phyloP scores from a whole-genome alignment of 148 eudicot species.

The Rhododendron vialii region DNA sequence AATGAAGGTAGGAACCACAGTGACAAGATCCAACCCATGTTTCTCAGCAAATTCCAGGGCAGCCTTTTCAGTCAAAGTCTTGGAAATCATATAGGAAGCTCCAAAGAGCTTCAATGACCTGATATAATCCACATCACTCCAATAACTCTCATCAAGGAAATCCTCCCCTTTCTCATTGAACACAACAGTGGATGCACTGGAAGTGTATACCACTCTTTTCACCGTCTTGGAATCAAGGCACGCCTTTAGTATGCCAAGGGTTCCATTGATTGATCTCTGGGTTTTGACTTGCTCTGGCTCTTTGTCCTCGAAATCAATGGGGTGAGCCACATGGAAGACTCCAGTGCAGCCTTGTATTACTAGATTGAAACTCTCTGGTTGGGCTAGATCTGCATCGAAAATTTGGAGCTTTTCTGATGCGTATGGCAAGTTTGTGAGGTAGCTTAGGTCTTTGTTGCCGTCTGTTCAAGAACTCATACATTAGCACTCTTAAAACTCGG shows the following conservation, averaged over 20 bases:
- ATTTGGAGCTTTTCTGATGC: constrained; percentile 37
- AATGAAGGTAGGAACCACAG: constrained; percentile 28
- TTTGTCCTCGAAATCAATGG: constrained; percentile 25
- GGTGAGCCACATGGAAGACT: constrained; percentile 49
- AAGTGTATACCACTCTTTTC: constrained; percentile 41
- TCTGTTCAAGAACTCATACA: constrained; percentile 14
- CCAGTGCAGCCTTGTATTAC: constrained; percentile 44
- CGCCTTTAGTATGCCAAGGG: constrained; percentile 27
- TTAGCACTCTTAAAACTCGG: background rate
- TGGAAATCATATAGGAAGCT: constrained; percentile 29
- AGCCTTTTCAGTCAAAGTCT: constrained; percentile 41
- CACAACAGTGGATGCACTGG: constrained; percentile 24
- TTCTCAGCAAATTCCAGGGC: constrained; percentile 34
- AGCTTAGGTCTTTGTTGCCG: constrained; percentile 36
- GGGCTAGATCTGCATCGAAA: constrained; percentile 37
- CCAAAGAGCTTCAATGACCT: background rate
- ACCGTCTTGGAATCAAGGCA: constrained; percentile 37
- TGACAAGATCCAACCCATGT: constrained; percentile 38
- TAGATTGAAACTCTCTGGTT: constrained; percentile 28
- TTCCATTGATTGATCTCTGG: constrained; percentile 25
- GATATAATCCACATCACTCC: constrained; percentile 33
- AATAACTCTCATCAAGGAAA: constrained; percentile 25
- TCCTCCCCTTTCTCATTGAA: constrained; percentile 3
- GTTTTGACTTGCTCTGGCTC: constrained; percentile 31
- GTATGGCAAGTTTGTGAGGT: constrained; percentile 36